Percentiles rank a stretch among this genome's conserved stretches.
Conservation (phyloP, 2,329 filamentous ascomycete species). For the Cladophialophora exuberans region DNA sequence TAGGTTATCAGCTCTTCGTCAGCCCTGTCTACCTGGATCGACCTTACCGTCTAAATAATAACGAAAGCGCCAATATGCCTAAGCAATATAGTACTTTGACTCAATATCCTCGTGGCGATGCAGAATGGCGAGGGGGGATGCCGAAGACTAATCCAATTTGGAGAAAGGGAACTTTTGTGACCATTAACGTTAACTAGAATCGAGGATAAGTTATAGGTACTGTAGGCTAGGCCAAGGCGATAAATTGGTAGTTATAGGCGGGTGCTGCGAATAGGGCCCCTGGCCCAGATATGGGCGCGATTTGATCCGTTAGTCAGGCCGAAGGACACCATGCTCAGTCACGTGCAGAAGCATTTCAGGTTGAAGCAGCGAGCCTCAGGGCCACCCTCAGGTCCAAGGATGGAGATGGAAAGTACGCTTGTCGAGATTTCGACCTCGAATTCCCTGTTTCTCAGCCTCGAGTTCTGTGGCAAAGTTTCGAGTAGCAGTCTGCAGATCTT, state of each 20-base stretch:
- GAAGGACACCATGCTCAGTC: too few species aligned
- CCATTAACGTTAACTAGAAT: slow-evolving; percentile 1
- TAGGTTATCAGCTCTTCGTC: too few species aligned
- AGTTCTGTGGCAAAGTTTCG: too few species aligned
- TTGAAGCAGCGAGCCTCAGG: too few species aligned
- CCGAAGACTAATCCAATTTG: slow-evolving; percentile 1
- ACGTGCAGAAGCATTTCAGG: too few species aligned
- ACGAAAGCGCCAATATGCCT: slow-evolving; percentile 13
- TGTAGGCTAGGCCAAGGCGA: slow-evolving; percentile 11
- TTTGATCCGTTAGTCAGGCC: too few species aligned
- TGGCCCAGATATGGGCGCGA: too few species aligned
- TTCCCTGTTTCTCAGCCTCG: too few species aligned
- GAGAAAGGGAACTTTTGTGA: slow-evolving; percentile 1
- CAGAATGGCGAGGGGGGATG: slow-evolving; percentile 3
- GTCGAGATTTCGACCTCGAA: slow-evolving; percentile 8
- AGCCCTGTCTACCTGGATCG: slow-evolving; percentile 3
- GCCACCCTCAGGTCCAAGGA: too few species aligned
- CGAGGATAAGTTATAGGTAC: not conserved
- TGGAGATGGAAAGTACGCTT: slow-evolving; percentile 7
- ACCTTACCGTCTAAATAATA: slow-evolving; percentile 12
- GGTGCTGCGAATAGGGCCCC: too few species aligned
- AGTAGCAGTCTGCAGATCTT: too few species aligned
- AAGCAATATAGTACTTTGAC: slow-evolving; percentile 8
- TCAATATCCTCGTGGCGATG: slow-evolving; percentile 10
- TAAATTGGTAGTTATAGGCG: slow-evolving; percentile 5